Evolutionary conservation across 2,329 filamentous ascomycete genomes (phyloP).

Genomic region (Colletotrichum neosansevieriae): DNA sequence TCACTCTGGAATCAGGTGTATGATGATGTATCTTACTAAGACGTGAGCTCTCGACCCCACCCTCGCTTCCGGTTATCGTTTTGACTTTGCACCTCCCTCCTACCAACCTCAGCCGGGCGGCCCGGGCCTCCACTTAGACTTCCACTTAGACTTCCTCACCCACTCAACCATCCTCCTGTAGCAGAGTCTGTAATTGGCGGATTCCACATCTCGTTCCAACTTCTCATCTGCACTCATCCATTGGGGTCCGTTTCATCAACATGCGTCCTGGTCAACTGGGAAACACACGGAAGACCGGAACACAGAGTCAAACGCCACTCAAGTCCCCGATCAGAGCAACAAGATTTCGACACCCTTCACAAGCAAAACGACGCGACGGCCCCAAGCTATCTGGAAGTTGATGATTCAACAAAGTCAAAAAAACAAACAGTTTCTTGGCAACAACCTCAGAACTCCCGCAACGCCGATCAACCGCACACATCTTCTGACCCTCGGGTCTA

Average conservation of each 20-base stretch:
- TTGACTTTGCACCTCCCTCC: conserved; percentile 19
- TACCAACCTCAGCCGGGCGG: conserved; percentile 14
- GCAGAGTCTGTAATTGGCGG: conserved; percentile 17
- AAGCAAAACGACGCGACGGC: neutral
- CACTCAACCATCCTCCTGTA: neutral
- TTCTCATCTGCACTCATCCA: conserved; percentile 8
- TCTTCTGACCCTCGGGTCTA: neutral
- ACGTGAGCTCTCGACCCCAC: conserved; percentile 4
- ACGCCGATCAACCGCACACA: conserved; percentile 10
- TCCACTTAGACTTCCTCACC: neutral
- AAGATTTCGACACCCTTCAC: neutral
- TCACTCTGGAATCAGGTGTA: fast-evolving
- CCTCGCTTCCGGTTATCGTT: neutral
- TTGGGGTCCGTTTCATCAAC: neutral
- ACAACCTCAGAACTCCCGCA: neutral
- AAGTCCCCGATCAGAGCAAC: neutral
- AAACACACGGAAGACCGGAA: conserved; percentile 22
- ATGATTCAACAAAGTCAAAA: conserved; percentile 3
- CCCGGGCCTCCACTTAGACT: conserved; percentile 1
- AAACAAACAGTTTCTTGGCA: conserved; percentile 25
- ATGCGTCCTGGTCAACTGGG: conserved; percentile 4
- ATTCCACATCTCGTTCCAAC: conserved; percentile 26
- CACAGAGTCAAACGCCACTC: conserved; percentile 12
- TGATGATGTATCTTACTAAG: neutral
- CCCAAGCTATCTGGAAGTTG: neutral